Evolutionary conservation across 2,329 filamentous ascomycete genomes (phyloP).

Genomic region (Phaeomoniella chlamydospora): DNA sequence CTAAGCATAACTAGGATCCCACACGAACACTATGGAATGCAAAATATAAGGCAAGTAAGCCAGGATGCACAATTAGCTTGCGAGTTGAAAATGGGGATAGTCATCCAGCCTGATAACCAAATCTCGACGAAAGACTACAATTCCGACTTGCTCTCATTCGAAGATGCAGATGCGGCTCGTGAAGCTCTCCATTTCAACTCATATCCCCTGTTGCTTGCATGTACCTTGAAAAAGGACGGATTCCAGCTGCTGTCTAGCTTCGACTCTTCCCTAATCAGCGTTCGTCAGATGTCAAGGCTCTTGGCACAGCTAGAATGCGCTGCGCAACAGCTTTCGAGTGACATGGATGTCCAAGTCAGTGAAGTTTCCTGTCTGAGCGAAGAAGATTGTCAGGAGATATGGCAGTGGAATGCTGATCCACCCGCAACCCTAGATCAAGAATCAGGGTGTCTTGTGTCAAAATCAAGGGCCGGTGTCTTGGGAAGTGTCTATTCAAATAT

Average conservation of each 20-base stretch:
- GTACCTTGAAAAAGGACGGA: neutral
- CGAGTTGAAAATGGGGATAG: conserved; percentile 21
- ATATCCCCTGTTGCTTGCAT: neutral
- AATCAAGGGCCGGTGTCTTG: neutral
- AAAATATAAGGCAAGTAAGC: conserved; percentile 38
- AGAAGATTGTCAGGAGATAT: neutral
- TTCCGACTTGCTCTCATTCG: too few species aligned
- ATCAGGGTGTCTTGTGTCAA: neutral
- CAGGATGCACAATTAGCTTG: conserved; percentile 28
- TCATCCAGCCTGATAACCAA: conserved; percentile 14
- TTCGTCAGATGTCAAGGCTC: too few species aligned
- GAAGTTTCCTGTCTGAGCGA: too few species aligned
- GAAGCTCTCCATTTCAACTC: neutral
- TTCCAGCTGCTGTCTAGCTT: neutral
- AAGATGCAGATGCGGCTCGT: neutral
- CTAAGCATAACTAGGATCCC: conserved; percentile 43
- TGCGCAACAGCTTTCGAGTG: too few species aligned
- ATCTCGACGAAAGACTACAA: too few species aligned
- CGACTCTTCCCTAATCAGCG: neutral
- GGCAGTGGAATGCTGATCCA: neutral
- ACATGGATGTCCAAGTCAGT: too few species aligned
- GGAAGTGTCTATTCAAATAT: neutral
- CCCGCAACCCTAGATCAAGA: neutral
- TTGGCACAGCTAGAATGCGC: too few species aligned
- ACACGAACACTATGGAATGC: conserved; percentile 48